These are phyloP conservation scores for Friedmanniomyces endolithicus DNA, from an alignment of 495 filamentous ascomycete species.

Conservation along the genomic window DNA sequence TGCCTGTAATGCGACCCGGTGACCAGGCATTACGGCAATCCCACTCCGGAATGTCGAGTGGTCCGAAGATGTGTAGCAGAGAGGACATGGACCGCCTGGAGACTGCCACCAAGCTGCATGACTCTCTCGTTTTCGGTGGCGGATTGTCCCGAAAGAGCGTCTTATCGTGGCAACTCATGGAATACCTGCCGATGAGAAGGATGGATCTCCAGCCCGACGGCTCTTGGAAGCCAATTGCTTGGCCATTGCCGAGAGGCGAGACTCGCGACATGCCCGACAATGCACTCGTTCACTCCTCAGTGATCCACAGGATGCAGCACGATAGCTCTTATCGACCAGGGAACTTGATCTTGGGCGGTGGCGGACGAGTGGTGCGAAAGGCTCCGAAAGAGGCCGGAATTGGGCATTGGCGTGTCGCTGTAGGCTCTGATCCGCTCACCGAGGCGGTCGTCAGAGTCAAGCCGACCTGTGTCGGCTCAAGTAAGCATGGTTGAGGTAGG, in stretches of 20 bases:
- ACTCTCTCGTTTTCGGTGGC: slow-evolving; percentile 56
- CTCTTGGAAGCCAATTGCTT: slow-evolving; percentile 68
- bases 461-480: not conserved
- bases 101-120: slow-evolving; percentile 43
- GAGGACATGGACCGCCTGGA: not conserved
- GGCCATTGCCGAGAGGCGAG: slow-evolving; percentile 71
- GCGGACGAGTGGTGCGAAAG: slow-evolving; percentile 52
- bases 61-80: not conserved
- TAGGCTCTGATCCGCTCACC: slow-evolving; percentile 53
- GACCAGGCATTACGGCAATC: not conserved
- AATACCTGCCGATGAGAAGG: slow-evolving; percentile 57
- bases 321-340: slow-evolving; percentile 60
- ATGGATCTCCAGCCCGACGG: slow-evolving; percentile 68
- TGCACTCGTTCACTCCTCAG: slow-evolving; percentile 59
- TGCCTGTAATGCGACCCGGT: not conserved
- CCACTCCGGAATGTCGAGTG: not conserved
- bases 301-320: slow-evolving; percentile 57
- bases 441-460: slow-evolving; percentile 31
- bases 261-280: slow-evolving; percentile 65
- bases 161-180: slow-evolving; percentile 69
- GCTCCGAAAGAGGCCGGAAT: slow-evolving; percentile 53
- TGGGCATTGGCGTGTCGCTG: slow-evolving; percentile 60
- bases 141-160: slow-evolving; percentile 48
- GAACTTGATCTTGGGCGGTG: slow-evolving; percentile 70
- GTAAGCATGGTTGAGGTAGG: not conserved